Conservation (phyloP, 1,139 yeast species). For the Sugiyamaella novakii region DNA sequence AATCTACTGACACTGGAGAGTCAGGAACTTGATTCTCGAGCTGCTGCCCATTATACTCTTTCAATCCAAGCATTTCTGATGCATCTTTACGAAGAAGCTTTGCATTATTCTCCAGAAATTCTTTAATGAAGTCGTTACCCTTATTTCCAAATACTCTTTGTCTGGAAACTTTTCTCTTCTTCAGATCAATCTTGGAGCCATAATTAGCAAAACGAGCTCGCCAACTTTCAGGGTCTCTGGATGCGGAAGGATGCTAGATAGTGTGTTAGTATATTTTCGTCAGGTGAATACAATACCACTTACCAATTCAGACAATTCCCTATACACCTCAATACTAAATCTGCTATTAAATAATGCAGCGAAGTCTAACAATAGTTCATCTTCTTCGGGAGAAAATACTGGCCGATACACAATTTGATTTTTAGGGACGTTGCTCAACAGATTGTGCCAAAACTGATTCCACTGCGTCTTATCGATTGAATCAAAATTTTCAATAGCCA, state of each 20-base stretch:
- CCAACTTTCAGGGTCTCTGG: conserved; percentile 2
- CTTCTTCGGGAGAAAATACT: conserved; percentile 4
- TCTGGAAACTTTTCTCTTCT: conserved; percentile 5
- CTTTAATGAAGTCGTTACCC: background rate
- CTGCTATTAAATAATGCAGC: background rate
- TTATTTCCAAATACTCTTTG: background rate
- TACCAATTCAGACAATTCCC: background rate
- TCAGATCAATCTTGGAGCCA: background rate
- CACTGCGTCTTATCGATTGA: background rate
- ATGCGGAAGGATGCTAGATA: conserved; percentile 1
- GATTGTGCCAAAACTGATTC: conserved; percentile 5
- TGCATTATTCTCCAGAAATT: background rate
- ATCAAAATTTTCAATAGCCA: background rate
- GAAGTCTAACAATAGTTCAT: conserved; percentile 2
- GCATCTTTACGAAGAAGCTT: background rate
- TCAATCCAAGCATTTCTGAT: background rate
- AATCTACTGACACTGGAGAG: background rate
- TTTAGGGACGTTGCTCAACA: background rate
- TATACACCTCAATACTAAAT: background rate
- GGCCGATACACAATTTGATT: conserved; percentile 1
- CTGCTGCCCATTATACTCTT: background rate
- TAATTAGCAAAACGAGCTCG: conserved; percentile 6
- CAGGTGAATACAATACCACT: background rate
- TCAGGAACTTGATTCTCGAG: background rate
- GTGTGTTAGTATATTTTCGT: conserved; percentile 1